Percentiles rank a stretch among this genome's conserved stretches.
Conservation (phyloP, 768 basidiomycete species). For the Crepidotus variabilis region DNA sequence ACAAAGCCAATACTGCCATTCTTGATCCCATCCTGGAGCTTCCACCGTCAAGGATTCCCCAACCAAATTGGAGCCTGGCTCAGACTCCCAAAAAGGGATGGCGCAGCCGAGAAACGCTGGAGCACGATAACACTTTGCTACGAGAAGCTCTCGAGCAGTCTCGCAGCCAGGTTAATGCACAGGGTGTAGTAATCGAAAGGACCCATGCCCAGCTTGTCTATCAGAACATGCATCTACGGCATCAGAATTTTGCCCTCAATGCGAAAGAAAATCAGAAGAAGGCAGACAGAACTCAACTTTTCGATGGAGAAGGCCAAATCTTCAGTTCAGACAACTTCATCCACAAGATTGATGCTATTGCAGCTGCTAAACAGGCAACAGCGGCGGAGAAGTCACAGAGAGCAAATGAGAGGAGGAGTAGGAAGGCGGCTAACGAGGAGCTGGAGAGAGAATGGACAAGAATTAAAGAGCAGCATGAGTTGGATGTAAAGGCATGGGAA, state of each 20-base stretch:
- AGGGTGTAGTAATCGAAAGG: no score
- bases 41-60: no score
- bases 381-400: slow-evolving; percentile 7
- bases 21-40: no score
- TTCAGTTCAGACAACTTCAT: slow-evolving; percentile 7
- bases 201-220: slow-evolving; percentile 17
- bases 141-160: slow-evolving; percentile 5
- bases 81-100: no score
- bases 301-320: slow-evolving; percentile 8
- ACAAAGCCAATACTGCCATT: slow-evolving; percentile 5
- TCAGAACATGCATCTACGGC: slow-evolving; percentile 13
- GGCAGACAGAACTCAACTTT: slow-evolving; percentile 3
- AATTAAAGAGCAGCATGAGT: slow-evolving; percentile 11
- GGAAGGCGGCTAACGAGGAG: slow-evolving; percentile 9
- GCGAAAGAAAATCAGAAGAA: slow-evolving; percentile 11
- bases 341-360: background rate
- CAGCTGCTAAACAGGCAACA: slow-evolving; percentile 3
- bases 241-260: slow-evolving; percentile 12
- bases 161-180: background rate
- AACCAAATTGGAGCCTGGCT: no score
- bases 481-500: slow-evolving; percentile 11
- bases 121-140: background rate
- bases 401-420: slow-evolving; percentile 4
- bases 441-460: slow-evolving; percentile 12
- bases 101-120: background rate